These are phyloP conservation scores for Acer campestre DNA, from an alignment of 345 rosid species.

Conservation along the genomic window DNA sequence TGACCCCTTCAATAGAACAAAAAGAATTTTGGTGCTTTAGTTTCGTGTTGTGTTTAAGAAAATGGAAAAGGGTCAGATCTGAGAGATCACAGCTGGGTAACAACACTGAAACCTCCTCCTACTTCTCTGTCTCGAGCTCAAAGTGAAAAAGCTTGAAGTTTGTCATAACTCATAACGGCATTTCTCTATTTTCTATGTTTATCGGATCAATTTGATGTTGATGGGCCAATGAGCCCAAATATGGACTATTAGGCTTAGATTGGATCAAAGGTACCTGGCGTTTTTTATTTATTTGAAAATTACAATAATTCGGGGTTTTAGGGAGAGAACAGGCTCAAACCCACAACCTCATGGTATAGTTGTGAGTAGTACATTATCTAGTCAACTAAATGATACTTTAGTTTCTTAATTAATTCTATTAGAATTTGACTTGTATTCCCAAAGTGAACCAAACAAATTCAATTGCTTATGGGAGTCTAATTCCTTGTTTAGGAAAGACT, in stretches of 20 bases:
- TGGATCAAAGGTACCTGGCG: background rate
- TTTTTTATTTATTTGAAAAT: too few species aligned
- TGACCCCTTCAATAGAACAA: background rate
- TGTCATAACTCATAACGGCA: background rate
- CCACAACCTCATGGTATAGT: too few species aligned
- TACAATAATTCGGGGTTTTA: too few species aligned
- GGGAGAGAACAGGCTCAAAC: too few species aligned
- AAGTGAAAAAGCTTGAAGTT: background rate
- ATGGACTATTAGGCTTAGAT: background rate
- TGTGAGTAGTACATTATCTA: too few species aligned
- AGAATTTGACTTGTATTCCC: too few species aligned
- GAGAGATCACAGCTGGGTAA: background rate
- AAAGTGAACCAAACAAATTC: too few species aligned
- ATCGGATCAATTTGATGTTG: background rate
- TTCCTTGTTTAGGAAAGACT: too few species aligned
- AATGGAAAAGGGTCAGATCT: constrained; percentile 8
- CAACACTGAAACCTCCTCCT: background rate
- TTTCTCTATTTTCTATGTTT: background rate
- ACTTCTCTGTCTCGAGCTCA: background rate
- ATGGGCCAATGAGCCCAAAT: background rate
- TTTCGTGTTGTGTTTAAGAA: background rate
- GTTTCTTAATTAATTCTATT: too few species aligned
- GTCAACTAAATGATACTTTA: too few species aligned
- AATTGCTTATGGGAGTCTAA: too few species aligned
- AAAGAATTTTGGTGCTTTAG: background rate